Evolutionary conservation across 768 basidiomycete genomes (phyloP).

Genomic region (Tulasnella sp.): DNA sequence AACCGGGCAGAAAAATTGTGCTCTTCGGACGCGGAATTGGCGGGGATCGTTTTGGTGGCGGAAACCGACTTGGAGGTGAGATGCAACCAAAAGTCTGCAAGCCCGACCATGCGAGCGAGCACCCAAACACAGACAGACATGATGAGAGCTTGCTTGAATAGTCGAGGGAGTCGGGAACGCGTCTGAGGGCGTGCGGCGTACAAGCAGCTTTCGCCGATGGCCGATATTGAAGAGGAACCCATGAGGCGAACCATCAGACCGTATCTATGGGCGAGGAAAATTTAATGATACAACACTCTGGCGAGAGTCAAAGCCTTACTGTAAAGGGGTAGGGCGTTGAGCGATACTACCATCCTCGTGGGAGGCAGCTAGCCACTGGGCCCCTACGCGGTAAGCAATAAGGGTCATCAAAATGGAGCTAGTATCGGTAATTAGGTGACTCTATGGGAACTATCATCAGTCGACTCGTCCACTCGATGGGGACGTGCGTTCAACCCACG

Average conservation of each 20-base stretch:
- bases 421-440: neutral
- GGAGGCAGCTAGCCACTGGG: neutral
- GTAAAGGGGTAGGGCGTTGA: neutral
- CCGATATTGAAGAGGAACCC: neutral
- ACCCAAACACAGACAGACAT: neutral
- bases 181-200: neutral
- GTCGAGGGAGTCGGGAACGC: neutral
- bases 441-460: neutral
- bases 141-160: neutral
- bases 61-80: neutral
- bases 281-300: neutral
- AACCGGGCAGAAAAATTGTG: neutral
- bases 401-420: conserved; percentile 12
- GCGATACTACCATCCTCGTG: neutral
- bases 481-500: neutral
- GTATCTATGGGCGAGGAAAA: neutral
- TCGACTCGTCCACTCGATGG: neutral
- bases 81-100: neutral
- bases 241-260: neutral
- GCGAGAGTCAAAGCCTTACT: neutral
- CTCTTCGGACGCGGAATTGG: too few species aligned
- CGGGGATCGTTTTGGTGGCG: neutral
- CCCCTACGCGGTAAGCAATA: neutral
- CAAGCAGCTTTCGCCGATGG: neutral
- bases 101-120: neutral